A percentile compares a stretch with the other conserved stretches of the same genome.
These are phyloP conservation scores for Catenaria anguillulae DNA, from an alignment of 371 early-diverging fungal species.

Conservation along the genomic window DNA sequence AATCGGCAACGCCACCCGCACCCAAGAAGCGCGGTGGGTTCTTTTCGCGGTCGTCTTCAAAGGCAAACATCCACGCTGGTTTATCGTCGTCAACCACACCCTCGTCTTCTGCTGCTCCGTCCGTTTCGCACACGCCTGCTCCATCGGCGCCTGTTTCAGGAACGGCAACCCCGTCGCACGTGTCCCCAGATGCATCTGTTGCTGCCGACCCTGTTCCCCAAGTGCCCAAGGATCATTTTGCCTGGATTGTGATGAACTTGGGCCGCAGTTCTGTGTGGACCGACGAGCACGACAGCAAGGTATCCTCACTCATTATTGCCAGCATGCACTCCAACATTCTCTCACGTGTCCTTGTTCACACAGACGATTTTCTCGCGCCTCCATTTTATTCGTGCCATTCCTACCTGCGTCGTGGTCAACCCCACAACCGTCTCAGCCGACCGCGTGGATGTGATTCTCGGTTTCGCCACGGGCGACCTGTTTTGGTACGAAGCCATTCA, in stretches of 20 bases:
- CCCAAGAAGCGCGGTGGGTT: neutral
- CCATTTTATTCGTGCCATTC: slow-evolving; percentile 56
- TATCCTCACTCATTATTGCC: neutral
- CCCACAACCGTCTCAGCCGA: slow-evolving; percentile 28
- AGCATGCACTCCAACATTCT: neutral
- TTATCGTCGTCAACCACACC: neutral
- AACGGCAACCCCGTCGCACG: too few relatives aligned
- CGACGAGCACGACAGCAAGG: neutral
- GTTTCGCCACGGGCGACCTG: slow-evolving; percentile 72
- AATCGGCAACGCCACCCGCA: too few relatives aligned
- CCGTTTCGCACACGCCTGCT: too few relatives aligned
- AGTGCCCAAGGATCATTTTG: too few relatives aligned
- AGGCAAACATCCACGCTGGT: neutral
- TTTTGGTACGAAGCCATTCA: slow-evolving; percentile 67
- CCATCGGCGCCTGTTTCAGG: too few relatives aligned
- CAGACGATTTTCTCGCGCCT: slow-evolving; percentile 65
- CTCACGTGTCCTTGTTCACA: neutral
- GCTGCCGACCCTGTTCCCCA: too few relatives aligned
- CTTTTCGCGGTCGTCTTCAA: neutral
- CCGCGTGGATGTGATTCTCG: slow-evolving; percentile 60
- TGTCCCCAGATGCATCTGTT: too few relatives aligned
- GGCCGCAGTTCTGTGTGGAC: neutral
- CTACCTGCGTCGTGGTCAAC: slow-evolving; percentile 80
- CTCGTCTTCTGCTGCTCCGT: too few relatives aligned
- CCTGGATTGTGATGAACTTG: too few relatives aligned